These are phyloP conservation scores for Hemerocallis citrina DNA, from an alignment of 106 monocot genomes.

Conservation along the genomic window DNA sequence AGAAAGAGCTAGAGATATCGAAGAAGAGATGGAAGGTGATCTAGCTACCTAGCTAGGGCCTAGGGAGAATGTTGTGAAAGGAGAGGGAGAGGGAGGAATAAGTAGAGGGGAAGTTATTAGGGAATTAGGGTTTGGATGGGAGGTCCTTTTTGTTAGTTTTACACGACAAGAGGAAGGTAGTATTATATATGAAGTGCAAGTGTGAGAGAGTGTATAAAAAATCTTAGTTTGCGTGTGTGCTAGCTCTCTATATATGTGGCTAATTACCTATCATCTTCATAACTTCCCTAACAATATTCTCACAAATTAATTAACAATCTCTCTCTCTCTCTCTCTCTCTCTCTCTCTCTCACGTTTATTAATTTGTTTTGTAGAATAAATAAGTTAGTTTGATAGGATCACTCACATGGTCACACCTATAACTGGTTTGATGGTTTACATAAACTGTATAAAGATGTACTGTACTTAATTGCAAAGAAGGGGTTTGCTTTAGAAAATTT, in stretches of 20 bases:
- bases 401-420: too few relatives aligned
- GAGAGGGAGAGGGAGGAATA: neutral
- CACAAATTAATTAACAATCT: constrained; percentile 14
- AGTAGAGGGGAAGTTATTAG: neutral
- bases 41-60: too few relatives aligned
- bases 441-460: too few relatives aligned
- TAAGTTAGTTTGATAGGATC: too few relatives aligned
- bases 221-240: neutral
- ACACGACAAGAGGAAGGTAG: constrained; percentile 22
- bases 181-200: neutral
- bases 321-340: neutral
- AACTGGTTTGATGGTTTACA: too few relatives aligned
- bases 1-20: neutral
- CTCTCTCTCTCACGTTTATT: neutral
- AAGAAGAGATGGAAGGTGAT: neutral
- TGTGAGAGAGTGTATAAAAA: neutral
- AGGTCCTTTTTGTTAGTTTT: constrained; percentile 48
- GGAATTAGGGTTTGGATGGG: constrained; percentile 52
- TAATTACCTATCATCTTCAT: neutral
- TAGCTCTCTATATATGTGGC: too few relatives aligned
- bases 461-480: too few relatives aligned
- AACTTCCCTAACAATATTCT: constrained; percentile 10
- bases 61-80: neutral
- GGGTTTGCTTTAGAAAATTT: too few relatives aligned
- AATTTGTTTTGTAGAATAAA: too few relatives aligned